phyloP scores from a whole-genome alignment of 768 basidiomycete species.

The Coprinopsis marcescibilis region DNA sequence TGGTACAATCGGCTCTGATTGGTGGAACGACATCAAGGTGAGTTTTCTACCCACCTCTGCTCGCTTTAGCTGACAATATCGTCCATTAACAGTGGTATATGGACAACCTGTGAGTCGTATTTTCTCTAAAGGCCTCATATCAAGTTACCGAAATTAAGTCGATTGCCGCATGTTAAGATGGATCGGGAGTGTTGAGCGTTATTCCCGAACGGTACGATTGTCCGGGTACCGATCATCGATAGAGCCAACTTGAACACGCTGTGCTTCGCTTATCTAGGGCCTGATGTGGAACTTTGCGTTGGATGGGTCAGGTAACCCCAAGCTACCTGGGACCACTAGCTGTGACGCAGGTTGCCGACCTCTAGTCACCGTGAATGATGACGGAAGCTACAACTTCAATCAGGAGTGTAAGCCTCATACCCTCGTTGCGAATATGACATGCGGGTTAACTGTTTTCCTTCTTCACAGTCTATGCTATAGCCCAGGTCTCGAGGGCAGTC shows the following conservation, averaged over 20 bases:
- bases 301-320: slow-evolving; percentile 57
- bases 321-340: slow-evolving; percentile 56
- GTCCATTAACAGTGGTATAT: slow-evolving; percentile 52
- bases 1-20: slow-evolving; percentile 61
- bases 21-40: slow-evolving; percentile 81
- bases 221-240: no score
- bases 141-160: no score
- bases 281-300: slow-evolving; percentile 77
- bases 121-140: background rate
- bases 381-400: slow-evolving; percentile 58
- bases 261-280: no score
- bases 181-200: slow-evolving; percentile 25
- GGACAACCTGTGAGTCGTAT: slow-evolving; percentile 44
- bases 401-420: slow-evolving; percentile 54
- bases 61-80: background rate
- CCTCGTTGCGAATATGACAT: background rate
- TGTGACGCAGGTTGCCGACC: slow-evolving; percentile 63
- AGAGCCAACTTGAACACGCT: no score
- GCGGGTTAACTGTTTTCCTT: no score
- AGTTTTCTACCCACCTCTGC: background rate
- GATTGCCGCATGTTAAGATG: no score
- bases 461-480: slow-evolving; percentile 60
- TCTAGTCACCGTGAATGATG: slow-evolving; percentile 60
- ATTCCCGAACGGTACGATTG: slow-evolving; percentile 38
- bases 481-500: slow-evolving; percentile 68